These are phyloP conservation scores for Lactarius sanguifluus DNA, from an alignment of 768 basidiomycete species.

Conservation along the genomic window DNA sequence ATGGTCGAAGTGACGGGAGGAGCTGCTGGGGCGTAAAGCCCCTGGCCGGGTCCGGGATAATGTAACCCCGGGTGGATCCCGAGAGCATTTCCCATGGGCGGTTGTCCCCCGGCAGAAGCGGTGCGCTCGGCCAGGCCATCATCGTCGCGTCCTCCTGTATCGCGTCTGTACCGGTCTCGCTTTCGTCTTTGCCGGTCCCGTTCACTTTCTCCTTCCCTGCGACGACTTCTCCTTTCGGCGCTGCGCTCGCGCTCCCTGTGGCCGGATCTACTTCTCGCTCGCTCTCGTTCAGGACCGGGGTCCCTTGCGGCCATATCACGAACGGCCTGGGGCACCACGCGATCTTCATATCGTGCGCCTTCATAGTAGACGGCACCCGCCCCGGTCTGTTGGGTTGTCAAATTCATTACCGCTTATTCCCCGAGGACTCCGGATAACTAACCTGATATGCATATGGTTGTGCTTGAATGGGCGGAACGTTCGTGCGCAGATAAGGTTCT, in stretches of 20 bases:
- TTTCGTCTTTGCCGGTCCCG: conserved; percentile 11
- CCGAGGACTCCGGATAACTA: background rate
- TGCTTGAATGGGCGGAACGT: conserved; percentile 8
- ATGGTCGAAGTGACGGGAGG: conserved; percentile 8
- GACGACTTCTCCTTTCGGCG: conserved; percentile 17
- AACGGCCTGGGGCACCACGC: conserved; percentile 19
- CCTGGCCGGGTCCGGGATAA: conserved; percentile 19
- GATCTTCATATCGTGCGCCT: conserved; percentile 23
- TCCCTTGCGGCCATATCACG: conserved; percentile 21
- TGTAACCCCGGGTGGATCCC: conserved; percentile 15
- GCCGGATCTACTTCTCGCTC: conserved; percentile 15
- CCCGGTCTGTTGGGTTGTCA: conserved; percentile 10
- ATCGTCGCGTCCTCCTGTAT: conserved; percentile 9
- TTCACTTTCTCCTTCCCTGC: conserved; percentile 21
- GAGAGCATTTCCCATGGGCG: conserved; percentile 17
- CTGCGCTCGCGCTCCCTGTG: conserved; percentile 24
- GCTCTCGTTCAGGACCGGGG: conserved; percentile 6
- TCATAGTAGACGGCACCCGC: conserved; percentile 23
- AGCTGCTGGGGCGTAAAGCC: conserved; percentile 4
- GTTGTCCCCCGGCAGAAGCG: background rate
- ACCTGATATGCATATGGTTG: conserved; percentile 25
- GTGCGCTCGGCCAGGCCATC: conserved; percentile 2
- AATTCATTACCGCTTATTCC: background rate
- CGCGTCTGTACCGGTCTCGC: conserved; percentile 18
- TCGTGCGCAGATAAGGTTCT: conserved; percentile 23